Conservation (phyloP, 2,329 filamentous ascomycete genomes). For the Boeremia exigua region DNA sequence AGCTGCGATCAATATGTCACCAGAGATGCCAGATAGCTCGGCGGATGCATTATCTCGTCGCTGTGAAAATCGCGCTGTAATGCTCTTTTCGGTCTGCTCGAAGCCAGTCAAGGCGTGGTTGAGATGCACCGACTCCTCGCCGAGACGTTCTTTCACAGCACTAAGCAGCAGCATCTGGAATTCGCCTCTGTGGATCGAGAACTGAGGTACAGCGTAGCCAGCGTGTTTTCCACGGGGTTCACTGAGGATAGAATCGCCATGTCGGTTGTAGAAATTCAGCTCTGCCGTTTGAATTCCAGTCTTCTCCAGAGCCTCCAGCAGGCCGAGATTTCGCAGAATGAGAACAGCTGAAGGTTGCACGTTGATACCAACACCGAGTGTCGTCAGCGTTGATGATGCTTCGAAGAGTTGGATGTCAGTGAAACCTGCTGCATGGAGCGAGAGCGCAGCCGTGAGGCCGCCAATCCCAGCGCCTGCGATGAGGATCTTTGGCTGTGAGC, state of each 20-base stretch:
- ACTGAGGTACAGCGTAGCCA: constrained; percentile 54
- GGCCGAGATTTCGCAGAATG: constrained; percentile 53
- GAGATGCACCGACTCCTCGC: constrained; percentile 47
- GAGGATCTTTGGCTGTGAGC: constrained; percentile 33
- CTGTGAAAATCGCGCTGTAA: constrained; percentile 49
- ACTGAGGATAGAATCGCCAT: constrained; percentile 52
- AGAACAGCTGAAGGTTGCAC: constrained; percentile 55
- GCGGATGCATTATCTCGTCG: constrained; percentile 35
- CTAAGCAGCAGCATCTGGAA: constrained; percentile 54
- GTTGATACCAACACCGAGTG: constrained; percentile 56
- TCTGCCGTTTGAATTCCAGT: constrained; percentile 53
- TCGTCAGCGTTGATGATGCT: constrained; percentile 50
- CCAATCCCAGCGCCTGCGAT: constrained; percentile 69
- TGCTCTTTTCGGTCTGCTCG: constrained; percentile 43
- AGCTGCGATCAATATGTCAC: constrained; percentile 50
- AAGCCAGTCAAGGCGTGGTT: constrained; percentile 49
- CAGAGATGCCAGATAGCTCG: constrained; percentile 38
- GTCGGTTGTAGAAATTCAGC: constrained; percentile 54
- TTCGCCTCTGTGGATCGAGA: constrained; percentile 55
- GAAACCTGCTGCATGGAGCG: constrained; percentile 72
- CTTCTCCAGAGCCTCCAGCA: constrained; percentile 49
- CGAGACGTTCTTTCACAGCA: constrained; percentile 51
- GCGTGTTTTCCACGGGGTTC: constrained; percentile 52
- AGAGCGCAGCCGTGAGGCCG: constrained; percentile 72
- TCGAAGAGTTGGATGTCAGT: constrained; percentile 55